Evolutionary conservation across 306 rosid species (phyloP).

Genomic region (Cyclanthera cordifolia): DNA sequence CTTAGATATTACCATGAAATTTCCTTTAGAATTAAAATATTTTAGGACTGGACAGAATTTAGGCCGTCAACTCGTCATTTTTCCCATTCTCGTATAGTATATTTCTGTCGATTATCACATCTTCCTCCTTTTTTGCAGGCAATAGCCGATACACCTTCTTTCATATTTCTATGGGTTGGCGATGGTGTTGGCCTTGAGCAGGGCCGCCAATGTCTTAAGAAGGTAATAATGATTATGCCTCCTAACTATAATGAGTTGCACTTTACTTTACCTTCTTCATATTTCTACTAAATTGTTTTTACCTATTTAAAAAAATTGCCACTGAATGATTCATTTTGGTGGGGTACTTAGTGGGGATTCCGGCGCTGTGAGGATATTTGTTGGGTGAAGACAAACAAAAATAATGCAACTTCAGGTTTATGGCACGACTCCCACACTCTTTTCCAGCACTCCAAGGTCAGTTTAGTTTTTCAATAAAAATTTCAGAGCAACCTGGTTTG

Average conservation of each 20-base stretch:
- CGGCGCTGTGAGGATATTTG: slow-evolving; percentile 99
- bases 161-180: slow-evolving; percentile 99
- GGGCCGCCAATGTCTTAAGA: slow-evolving; percentile 97
- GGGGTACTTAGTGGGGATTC: slow-evolving; percentile 80
- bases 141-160: slow-evolving; percentile 96
- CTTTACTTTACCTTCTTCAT: slow-evolving; percentile 1
- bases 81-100: neutral
- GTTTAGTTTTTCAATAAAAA: slow-evolving; percentile 12
- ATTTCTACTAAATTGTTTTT: slow-evolving; percentile 1
- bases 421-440: slow-evolving; percentile 93
- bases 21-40: slow-evolving; percentile 1
- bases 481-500: slow-evolving; percentile 10
- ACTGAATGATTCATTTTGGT: slow-evolving; percentile 17
- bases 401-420: slow-evolving; percentile 74
- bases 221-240: slow-evolving; percentile 39
- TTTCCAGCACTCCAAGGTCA: slow-evolving; percentile 97
- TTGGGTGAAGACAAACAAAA: slow-evolving; percentile 98
- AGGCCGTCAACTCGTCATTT: neutral
- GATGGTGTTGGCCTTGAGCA: slow-evolving; percentile 98
- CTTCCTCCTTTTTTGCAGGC: slow-evolving; percentile 37
- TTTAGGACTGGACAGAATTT: neutral
- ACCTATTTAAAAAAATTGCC: neutral
- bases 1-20: neutral
- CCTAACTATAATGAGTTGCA: neutral
- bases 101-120: neutral